phyloP scores from a whole-genome alignment of 768 basidiomycete genomes.

The Favolaschia claudopus region DNA sequence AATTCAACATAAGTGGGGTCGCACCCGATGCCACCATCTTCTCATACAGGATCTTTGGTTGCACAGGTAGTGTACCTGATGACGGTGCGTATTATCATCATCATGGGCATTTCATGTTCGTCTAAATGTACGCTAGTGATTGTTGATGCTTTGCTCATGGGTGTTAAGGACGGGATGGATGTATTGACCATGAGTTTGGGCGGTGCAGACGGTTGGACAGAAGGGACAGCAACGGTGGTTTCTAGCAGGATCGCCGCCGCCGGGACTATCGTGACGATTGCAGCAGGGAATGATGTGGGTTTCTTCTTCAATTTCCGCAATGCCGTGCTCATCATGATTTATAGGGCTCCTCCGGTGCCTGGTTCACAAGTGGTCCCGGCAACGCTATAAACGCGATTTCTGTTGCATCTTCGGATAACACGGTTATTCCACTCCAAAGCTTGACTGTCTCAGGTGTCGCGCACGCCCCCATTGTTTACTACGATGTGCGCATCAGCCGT shows the following conservation, averaged over 20 bases:
- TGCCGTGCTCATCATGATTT: neutral
- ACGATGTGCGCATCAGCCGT: conserved; percentile 36
- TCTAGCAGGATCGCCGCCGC: conserved; percentile 62
- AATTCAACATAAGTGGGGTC: conserved; percentile 74
- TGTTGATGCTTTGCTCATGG: conserved; percentile 60
- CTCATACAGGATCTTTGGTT: conserved; percentile 69
- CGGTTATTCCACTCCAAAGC: conserved; percentile 63
- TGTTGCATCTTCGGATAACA: conserved; percentile 63
- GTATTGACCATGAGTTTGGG: conserved; percentile 75
- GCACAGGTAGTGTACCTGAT: conserved; percentile 56
- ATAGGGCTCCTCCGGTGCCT: conserved; percentile 63
- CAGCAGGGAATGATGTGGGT: conserved; percentile 61
- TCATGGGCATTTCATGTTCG: neutral
- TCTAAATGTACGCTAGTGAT: conserved; percentile 33
- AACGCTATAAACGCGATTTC: conserved; percentile 65
- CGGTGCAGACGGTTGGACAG: conserved; percentile 69
- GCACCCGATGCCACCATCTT: conserved; percentile 66
- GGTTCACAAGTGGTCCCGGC: conserved; percentile 64
- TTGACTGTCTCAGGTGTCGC: conserved; percentile 58
- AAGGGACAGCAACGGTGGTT: conserved; percentile 58
- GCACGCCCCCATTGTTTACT: conserved; percentile 63
- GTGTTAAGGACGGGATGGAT: conserved; percentile 60
- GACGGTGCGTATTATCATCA: conserved; percentile 49
- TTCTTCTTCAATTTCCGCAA: neutral
- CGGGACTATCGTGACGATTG: conserved; percentile 69